Evolutionary conservation across 129 eudicot species (phyloP).

Genomic region (Ambrosia artemisiifolia): DNA sequence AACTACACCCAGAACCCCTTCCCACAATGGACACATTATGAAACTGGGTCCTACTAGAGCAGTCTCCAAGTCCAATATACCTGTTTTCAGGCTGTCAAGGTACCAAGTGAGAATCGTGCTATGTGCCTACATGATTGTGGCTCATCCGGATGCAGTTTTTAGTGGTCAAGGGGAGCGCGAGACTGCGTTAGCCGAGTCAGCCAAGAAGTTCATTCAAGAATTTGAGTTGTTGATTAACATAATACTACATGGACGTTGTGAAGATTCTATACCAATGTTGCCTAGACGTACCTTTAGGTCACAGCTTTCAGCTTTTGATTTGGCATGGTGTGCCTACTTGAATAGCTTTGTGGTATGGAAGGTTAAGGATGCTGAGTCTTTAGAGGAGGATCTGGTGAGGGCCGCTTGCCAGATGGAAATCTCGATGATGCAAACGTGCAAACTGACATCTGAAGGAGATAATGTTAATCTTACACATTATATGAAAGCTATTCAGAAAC

Average conservation of each 20-base stretch:
- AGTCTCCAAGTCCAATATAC: conserved; percentile 41
- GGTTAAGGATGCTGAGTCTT: conserved; percentile 84
- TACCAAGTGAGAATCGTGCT: conserved; percentile 82
- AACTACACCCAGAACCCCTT: conserved; percentile 1
- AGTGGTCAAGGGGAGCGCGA: conserved; percentile 79
- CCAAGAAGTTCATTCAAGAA: conserved; percentile 60
- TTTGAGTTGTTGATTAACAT: conserved; percentile 61
- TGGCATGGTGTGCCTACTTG: conserved; percentile 89
- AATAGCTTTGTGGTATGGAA: conserved; percentile 94
- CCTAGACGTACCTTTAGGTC: conserved; percentile 56
- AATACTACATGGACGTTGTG: conserved; percentile 49
- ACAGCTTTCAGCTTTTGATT: conserved; percentile 81
- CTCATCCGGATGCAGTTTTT: conserved; percentile 78
- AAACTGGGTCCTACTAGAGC: conserved; percentile 28
- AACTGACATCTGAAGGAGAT: conserved; percentile 58
- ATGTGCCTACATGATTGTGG: conserved; percentile 88
- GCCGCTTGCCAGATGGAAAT: conserved; percentile 95
- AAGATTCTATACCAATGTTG: conserved; percentile 29
- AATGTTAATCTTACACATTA: conserved; percentile 62
- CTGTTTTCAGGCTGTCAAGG: conserved; percentile 46
- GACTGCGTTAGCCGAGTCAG: conserved; percentile 58
- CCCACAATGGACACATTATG: conserved; percentile 28
- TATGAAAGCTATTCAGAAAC: conserved; percentile 84
- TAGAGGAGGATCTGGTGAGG: conserved; percentile 89
- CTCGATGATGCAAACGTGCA: conserved; percentile 86